These are phyloP conservation scores for Ogataea haglerorum DNA, from an alignment of 805 yeast genomes.

Conservation along the genomic window DNA sequence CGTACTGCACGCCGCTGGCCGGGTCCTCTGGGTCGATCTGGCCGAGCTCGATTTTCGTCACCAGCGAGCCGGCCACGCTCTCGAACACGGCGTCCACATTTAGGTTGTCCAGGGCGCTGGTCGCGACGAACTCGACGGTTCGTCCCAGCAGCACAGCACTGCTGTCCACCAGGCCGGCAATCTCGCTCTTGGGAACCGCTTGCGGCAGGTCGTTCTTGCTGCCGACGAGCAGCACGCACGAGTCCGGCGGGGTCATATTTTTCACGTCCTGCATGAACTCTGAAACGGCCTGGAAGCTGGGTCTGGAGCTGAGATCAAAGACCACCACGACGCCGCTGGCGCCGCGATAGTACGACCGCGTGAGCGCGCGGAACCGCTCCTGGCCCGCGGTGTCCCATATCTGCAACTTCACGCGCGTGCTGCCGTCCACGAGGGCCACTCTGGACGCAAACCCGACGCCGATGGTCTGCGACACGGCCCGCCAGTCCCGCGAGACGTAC, in stretches of 20 bases:
- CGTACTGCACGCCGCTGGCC: constrained; percentile 48
- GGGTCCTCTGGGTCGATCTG: constrained; percentile 44
- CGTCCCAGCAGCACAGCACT: constrained; percentile 26
- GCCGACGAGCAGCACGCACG: constrained; percentile 34
- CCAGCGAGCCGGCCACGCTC: constrained; percentile 37
- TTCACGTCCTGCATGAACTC: constrained; percentile 32
- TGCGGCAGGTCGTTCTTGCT: constrained; percentile 32
- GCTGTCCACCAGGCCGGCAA: constrained; percentile 17
- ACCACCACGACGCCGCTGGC: constrained; percentile 37
- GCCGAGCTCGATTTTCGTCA: constrained; percentile 47
- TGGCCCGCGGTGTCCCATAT: constrained; percentile 22
- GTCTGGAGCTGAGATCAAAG: constrained; percentile 30
- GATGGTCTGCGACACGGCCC: constrained; percentile 34
- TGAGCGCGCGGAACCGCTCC: constrained; percentile 34
- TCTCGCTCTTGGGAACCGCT: constrained; percentile 12
- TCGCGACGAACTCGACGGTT: constrained; percentile 35
- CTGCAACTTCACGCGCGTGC: constrained; percentile 30
- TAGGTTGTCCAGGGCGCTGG: constrained; percentile 41
- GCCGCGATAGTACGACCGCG: constrained; percentile 37
- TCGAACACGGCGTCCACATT: constrained; percentile 41
- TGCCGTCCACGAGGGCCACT: constrained; percentile 23
- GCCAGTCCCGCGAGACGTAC: constrained; percentile 31
- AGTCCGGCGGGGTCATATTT: constrained; percentile 28
- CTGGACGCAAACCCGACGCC: constrained; percentile 40
- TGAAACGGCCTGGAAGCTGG: constrained; percentile 27